Conservation (phyloP, 768 basidiomycete genomes). For the Rhizopogon vulgaris region DNA sequence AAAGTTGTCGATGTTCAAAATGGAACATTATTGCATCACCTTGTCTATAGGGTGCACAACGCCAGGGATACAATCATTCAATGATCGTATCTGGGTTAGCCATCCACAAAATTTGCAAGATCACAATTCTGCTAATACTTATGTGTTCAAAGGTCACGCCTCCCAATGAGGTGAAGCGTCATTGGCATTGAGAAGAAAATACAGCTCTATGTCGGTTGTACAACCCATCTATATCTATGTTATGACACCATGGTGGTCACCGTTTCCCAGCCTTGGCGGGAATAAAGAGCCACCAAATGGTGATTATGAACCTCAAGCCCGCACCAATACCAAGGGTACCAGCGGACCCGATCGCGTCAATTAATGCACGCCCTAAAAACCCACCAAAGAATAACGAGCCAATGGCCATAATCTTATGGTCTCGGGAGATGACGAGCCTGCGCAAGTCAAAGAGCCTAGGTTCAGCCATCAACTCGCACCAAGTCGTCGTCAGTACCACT, state of each 20-base stretch:
- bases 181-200: not conserved
- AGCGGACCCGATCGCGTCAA: conserved; percentile 50
- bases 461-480: conserved; percentile 79
- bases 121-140: too few relatives aligned
- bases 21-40: too few relatives aligned
- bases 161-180: not conserved
- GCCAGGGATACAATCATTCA: too few relatives aligned
- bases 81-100: too few relatives aligned
- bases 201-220: not conserved
- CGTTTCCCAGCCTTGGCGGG: conserved; percentile 19
- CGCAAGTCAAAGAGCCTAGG: conserved; percentile 58
- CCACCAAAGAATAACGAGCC: conserved; percentile 62
- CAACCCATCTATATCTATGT: conserved; percentile 1
- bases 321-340: conserved; percentile 56
- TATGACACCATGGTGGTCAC: not conserved
- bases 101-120: too few relatives aligned
- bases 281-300: conserved; percentile 58
- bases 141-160: too few relatives aligned
- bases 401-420: conserved; percentile 63
- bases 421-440: conserved; percentile 48
- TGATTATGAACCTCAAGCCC: conserved; percentile 56
- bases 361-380: conserved; percentile 53
- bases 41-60: too few relatives aligned
- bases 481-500: conserved; percentile 81
- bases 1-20: too few relatives aligned